phyloP scores from a whole-genome alignment of 2,329 filamentous ascomycete species.

The Alternaria burnsii region DNA sequence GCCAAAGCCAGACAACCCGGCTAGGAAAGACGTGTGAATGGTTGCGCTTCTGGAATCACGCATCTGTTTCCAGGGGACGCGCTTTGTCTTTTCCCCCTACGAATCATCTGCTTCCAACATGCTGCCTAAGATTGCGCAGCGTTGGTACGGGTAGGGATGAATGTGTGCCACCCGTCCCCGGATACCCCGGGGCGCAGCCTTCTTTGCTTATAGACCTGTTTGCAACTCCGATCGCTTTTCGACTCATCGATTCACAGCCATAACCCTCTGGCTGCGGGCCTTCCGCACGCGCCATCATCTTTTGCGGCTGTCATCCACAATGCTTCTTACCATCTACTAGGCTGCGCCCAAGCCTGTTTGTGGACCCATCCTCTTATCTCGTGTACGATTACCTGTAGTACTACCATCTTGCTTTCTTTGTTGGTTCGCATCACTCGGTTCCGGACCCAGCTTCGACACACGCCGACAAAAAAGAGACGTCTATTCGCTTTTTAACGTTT shows the following conservation, averaged over 20 bases:
- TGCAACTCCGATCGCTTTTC: conserved; percentile 25
- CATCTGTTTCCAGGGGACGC: conserved; percentile 8
- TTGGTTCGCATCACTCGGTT: conserved; percentile 13
- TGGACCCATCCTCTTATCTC: conserved; percentile 19
- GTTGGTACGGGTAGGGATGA: conserved; percentile 6
- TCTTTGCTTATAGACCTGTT: conserved; percentile 26
- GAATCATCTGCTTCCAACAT: conserved; percentile 22
- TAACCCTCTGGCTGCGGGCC: conserved; percentile 24
- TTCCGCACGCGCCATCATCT: conserved; percentile 23
- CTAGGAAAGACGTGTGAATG: conserved; percentile 29
- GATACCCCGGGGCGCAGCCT: conserved; percentile 16
- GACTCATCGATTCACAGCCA: conserved; percentile 14
- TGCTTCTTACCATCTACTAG: conserved; percentile 21
- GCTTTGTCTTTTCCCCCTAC: conserved; percentile 20
- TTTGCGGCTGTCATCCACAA: conserved; percentile 14
- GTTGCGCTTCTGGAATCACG: conserved; percentile 14
- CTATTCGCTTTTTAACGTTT: neutral
- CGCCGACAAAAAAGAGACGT: conserved; percentile 1
- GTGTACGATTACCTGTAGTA: conserved; percentile 27
- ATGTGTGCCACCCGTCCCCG: conserved; percentile 27
- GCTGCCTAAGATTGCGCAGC: conserved; percentile 20
- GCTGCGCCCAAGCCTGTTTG: conserved; percentile 17
- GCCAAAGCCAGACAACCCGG: conserved; percentile 19
- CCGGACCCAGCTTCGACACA: conserved; percentile 9
- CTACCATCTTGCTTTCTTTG: conserved; percentile 18